Conservation (phyloP, 1,284 basidiomycete species). For the Chondrostereum purpureum region DNA sequence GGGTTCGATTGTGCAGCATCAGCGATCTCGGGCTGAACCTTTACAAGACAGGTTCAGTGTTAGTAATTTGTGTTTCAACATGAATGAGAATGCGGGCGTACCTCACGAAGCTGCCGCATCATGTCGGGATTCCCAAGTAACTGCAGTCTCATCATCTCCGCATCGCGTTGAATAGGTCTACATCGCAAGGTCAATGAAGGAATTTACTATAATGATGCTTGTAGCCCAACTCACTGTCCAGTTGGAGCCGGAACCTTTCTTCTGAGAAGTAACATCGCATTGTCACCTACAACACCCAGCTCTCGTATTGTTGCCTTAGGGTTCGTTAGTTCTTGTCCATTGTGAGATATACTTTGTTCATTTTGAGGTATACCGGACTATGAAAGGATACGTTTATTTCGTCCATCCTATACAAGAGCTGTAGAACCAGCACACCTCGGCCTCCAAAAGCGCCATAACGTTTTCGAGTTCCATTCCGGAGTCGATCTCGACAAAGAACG, state of each 20-base stretch:
- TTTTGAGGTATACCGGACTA: constrained; percentile 63
- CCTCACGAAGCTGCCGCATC: constrained; percentile 71
- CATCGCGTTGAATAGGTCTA: constrained; percentile 68
- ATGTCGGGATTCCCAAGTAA: constrained; percentile 77
- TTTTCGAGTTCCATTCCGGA: constrained; percentile 84
- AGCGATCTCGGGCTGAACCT: constrained; percentile 79
- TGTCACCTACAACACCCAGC: constrained; percentile 49
- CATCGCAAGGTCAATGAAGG: constrained; percentile 7
- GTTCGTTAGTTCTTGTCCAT: constrained; percentile 57
- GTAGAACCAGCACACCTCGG: constrained; percentile 53
- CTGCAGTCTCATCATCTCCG: constrained; percentile 88
- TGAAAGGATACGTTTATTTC: constrained; percentile 3
- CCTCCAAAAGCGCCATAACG: constrained; percentile 84
- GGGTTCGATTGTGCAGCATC: constrained; percentile 66
- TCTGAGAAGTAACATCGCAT: constrained; percentile 63
- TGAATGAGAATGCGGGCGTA: constrained; percentile 27
- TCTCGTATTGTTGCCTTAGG: constrained; percentile 60
- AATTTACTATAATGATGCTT: neutral
- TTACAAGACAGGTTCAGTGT: constrained; percentile 2
- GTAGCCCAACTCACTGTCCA: constrained; percentile 63
- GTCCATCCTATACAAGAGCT: neutral
- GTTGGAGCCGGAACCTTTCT: constrained; percentile 49
- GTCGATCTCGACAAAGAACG: constrained; percentile 79
- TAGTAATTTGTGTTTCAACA: neutral
- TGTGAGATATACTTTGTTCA: constrained; percentile 67